These are phyloP conservation scores for Serendipita sp. DNA, from an alignment of 1,284 basidiomycete genomes.

Conservation along the genomic window DNA sequence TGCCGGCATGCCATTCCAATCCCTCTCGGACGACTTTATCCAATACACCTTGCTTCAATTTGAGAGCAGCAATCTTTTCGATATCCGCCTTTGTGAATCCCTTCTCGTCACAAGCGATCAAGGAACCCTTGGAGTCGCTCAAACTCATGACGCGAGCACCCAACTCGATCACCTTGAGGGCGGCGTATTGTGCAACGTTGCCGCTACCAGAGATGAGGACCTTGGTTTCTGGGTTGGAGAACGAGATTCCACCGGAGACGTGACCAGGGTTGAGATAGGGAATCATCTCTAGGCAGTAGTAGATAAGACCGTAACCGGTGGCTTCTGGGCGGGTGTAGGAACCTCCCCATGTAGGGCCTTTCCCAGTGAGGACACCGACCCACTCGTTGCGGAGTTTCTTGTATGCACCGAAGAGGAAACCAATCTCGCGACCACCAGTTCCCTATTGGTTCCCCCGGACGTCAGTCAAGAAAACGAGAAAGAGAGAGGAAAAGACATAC, in stretches of 20 bases:
- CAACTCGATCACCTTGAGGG: conserved; percentile 67
- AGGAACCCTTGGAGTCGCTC: conserved; percentile 62
- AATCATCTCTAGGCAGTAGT: conserved; percentile 44
- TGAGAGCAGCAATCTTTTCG: conserved; percentile 42
- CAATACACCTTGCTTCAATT: conserved; percentile 48
- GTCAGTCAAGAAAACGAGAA: neutral
- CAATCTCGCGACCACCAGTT: conserved; percentile 55
- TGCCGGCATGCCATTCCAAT: conserved; percentile 54
- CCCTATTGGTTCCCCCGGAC: conserved; percentile 16
- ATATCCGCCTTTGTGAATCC: conserved; percentile 51
- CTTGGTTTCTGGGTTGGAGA: conserved; percentile 30
- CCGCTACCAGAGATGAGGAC: conserved; percentile 65
- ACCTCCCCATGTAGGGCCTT: conserved; percentile 62
- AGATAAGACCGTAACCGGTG: conserved; percentile 65
- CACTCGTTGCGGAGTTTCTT: conserved; percentile 66
- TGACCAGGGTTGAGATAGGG: conserved; percentile 33
- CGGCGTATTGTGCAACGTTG: conserved; percentile 67
- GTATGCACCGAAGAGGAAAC: conserved; percentile 62
- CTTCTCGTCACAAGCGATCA: conserved; percentile 37
- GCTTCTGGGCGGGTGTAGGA: conserved; percentile 61
- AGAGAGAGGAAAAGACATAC: conserved; percentile 17
- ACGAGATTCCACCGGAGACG: conserved; percentile 16
- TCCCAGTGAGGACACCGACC: conserved; percentile 64
- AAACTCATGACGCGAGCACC: conserved; percentile 64
- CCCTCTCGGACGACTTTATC: conserved; percentile 31